Evolutionary conservation across 768 basidiomycete genomes (phyloP), one percentile per base, ranked within the genome.

Genomic region (Suillus americanus): DNA sequence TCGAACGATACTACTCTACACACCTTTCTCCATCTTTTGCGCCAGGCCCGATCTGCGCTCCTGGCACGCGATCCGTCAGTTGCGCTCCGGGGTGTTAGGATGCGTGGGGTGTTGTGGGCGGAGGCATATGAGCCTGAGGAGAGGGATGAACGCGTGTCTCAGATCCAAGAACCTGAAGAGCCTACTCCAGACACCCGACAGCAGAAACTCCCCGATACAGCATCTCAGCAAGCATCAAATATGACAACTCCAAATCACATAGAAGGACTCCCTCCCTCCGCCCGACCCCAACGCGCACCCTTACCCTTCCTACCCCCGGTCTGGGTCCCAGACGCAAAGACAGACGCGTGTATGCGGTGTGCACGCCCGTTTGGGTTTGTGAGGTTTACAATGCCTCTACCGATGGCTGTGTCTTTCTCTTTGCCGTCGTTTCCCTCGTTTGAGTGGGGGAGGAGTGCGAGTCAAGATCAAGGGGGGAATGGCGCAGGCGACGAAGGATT

Each of bases 261-360:
- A 12, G 25, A 59, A 28, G 40, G 40, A 40, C 35, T 37, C 5
- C 40, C 6, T 20, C 9, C 28, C 1, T 59, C 45, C 4, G n/a
- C 57, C n/a, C 68, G 65, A 20, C 64, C 54, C n/a, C 72, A 69
- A 54, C 74, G 75, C 23, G 76, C 74, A 37, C 65, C 67, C 23
- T 37, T 76, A 48, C 73, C 91, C 74, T 97, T 94, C 80, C 86
- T 94, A 1, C 95, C 95, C 5, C 91, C 95, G 0, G 85, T 97
- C 30, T 97, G 95, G 95, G 89, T 96, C 37, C 94, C 95, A 0
- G 94, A 97, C 71, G 85, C 86, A 65, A 91, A 85, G 74, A 89
- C 92, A n/a, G 84, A 85, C 62, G 81, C 83, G 25, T 97, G 95
- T 73, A 95, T 94, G 94, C 82, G 91, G 12, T 97, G 95, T 71